A percentile compares a stretch with the other conserved stretches of the same genome.
These are phyloP conservation scores for Ustilago bromivora DNA, from an alignment of 1,284 basidiomycete genomes.

Conservation along the genomic window DNA sequence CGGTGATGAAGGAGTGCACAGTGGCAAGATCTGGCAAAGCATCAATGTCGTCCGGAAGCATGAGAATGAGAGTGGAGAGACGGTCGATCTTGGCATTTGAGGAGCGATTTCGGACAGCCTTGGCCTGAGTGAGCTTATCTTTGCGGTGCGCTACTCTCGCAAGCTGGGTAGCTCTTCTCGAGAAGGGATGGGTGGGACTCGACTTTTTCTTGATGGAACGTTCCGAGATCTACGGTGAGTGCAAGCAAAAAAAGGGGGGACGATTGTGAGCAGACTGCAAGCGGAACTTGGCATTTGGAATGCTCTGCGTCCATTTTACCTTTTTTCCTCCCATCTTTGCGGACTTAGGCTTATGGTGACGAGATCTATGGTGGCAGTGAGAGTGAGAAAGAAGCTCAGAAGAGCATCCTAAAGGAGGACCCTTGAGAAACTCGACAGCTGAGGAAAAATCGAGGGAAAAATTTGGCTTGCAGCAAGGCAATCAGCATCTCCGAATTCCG, in stretches of 20 bases:
- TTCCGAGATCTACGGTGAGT: constrained; percentile 54
- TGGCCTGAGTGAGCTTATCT: constrained; percentile 53
- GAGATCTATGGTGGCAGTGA: constrained; percentile 5
- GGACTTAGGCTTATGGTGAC: background rate
- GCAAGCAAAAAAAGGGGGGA: background rate
- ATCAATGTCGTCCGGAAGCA: constrained; percentile 58
- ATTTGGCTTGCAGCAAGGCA: background rate
- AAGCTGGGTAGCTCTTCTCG: constrained; percentile 63
- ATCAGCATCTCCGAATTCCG: background rate
- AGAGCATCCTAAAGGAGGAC: background rate
- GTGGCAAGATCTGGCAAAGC: constrained; percentile 58
- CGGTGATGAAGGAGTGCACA: constrained; percentile 60
- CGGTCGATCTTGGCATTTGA: constrained; percentile 64
- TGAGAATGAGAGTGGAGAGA: constrained; percentile 61
- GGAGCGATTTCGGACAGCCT: constrained; percentile 36
- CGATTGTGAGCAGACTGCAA: background rate
- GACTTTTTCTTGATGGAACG: constrained; percentile 65
- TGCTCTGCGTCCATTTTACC: constrained; percentile 21
- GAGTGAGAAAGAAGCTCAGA: background rate
- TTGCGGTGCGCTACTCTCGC: constrained; percentile 57
- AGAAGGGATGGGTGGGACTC: constrained; percentile 65
- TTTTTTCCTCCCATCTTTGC: constrained; percentile 62
- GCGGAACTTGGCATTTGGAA: no score
- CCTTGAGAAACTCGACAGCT: constrained; percentile 14
- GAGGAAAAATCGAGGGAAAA: constrained; percentile 1